Base-by-base conservation (phyloP, 139 green algal genomes). In the Bryopsis sp. region DNA sequence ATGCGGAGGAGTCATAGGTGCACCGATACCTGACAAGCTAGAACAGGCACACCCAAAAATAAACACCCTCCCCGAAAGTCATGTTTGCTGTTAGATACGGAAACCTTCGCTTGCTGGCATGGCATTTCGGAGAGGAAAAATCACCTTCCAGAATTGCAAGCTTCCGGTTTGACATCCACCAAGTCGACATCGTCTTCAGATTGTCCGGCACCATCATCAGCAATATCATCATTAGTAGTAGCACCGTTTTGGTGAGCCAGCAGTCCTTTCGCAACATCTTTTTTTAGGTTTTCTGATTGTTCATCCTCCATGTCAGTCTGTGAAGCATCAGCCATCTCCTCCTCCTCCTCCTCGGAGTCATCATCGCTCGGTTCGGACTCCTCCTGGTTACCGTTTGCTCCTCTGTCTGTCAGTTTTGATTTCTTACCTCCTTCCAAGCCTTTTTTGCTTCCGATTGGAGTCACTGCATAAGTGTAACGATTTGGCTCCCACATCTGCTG, bases 401-500 rank as follows among this genome's bases (percentile, higher is more conserved):
- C 63, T 4, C 2, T 70, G 34, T 69, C 8, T 22, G 48, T 48
- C 38, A 37, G 32, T 48, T 32, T 15, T 15, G 15, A 15, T 8
- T 24, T 29, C 11, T 24, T 34, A 37, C 34, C 43, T 1, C 7
- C 64, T 7, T 22, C 74, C 24, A 11, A 38, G 26, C 15, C 1
- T 33, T 78, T 62, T 66, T 71, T 47, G 33, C 39, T 34, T 48
- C 32, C 35, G 7, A 47, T 29, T 33, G 43, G 39, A 29, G 82
- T 79, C 31, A 90, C 73, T 4, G 72, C 70, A 61, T 83, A 95
- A 1, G 79, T 89, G 57, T 65, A 84, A 3, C 86, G 68, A 1
- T 82, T 85, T 0, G 85, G 82, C 71, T 86, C 82, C 80, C 82
- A 86, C 29, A 84, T 71, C 28, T 75, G 48, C 39, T 82, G 68